Evolutionary conservation across 345 rosid species (phyloP).

Genomic region (Clarkia xantiana): DNA sequence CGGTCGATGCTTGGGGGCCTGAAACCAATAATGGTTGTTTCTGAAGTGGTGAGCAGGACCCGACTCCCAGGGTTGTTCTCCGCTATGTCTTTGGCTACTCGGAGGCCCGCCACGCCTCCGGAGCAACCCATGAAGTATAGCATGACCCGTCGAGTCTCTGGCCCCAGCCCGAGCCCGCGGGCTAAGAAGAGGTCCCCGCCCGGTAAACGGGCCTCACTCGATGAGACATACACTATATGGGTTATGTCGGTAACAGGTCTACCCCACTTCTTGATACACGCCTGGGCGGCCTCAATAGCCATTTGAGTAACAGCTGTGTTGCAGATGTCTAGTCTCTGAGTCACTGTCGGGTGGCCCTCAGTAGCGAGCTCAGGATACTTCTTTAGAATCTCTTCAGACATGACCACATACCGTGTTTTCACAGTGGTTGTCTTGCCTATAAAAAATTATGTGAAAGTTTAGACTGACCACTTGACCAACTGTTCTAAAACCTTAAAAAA

Average conservation of each 20-base stretch:
- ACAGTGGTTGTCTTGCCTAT: conserved; percentile 93
- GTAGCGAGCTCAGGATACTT: conserved; percentile 74
- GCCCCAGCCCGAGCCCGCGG: conserved; percentile 74
- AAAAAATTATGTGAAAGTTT: conserved; percentile 4
- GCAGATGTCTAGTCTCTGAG: conserved; percentile 65
- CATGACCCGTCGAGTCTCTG: conserved; percentile 61
- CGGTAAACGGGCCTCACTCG: conserved; percentile 88
- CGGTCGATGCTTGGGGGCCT: conserved; percentile 75
- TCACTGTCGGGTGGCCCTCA: conserved; percentile 78
- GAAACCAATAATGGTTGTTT: conserved; percentile 88
- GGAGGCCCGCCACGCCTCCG: conserved; percentile 89
- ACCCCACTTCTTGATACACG: conserved; percentile 80
- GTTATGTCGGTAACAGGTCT: conserved; percentile 62
- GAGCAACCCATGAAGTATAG: conserved; percentile 89
- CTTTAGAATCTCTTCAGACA: conserved; percentile 83
- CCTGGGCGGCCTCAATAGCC: conserved; percentile 76
- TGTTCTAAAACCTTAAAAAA: too few relatives aligned
- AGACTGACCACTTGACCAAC: too few relatives aligned
- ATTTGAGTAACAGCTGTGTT: conserved; percentile 72
- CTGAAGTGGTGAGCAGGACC: conserved; percentile 73
- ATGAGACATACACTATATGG: conserved; percentile 91
- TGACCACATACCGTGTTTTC: conserved; percentile 86
- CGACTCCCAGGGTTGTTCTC: conserved; percentile 91
- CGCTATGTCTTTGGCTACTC: conserved; percentile 87
- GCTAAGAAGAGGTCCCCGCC: conserved; percentile 83